Base-by-base conservation (phyloP, 108 stramenopile genomes). In the Pseudonitzschia multistriata region DNA sequence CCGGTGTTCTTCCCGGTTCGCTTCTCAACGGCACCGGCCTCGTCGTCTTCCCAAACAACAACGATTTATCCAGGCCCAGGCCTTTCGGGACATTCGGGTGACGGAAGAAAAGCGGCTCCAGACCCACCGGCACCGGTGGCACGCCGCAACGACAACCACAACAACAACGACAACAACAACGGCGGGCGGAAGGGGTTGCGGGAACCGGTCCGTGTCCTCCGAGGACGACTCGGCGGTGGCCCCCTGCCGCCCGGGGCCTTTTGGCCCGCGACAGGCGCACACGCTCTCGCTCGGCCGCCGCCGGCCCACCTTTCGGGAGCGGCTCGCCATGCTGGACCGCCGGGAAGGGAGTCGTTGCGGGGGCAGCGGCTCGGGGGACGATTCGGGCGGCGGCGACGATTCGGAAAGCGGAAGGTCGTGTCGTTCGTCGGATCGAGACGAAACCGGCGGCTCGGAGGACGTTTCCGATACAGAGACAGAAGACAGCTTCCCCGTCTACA, bases 401-500 rank as follows among this genome's bases (percentile, higher is more conserved):
- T 33, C 24, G 0, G 7, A 53, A 33, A 49, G 25, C 28, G n/a
- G n/a, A n/a, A n/a, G n/a, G n/a, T n/a, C n/a, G n/a, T n/a, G n/a
- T n/a, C n/a, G n/a, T n/a, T n/a, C n/a, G n/a, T n/a, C n/a, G n/a
- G n/a, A 47, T 1, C 40, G 47, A 2, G 37, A 53, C 49, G 53
- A 68, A 8, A 24, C 11, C 39, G 55, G 42, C 14, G 39, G 34
- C 52, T 54, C 37, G 3, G 33, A 28, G 25, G 39, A 69, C 3
- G 39, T 57, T 37, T 69, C 68, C 8, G 71, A 72, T 25, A 72
- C 71, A 14, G 71, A 72, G 40, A 64, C 71, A 11, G 71, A 72
- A 28, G 62, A 72, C 24, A 72, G 71, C 49, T 72, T 72, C 54
- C 70, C 70, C 0, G 35, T 71, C 31, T 10, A 13, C 42, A 13